Base-by-base conservation (phyloP, 768 basidiomycete species). In the Amanita muscaria region DNA sequence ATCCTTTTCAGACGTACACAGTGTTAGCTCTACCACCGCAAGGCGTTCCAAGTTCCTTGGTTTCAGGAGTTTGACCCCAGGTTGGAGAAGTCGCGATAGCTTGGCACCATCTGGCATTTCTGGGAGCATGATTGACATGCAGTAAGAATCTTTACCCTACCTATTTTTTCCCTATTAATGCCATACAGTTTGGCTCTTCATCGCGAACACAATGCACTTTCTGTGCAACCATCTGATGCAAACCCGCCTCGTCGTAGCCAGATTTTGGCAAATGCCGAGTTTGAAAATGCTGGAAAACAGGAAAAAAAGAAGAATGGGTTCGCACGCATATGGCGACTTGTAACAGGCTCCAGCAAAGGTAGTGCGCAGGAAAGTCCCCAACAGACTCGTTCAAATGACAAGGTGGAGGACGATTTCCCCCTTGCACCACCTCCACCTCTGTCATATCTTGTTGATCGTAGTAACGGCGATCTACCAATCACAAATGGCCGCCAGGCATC, bases 51-150 rank as follows among this genome's bases (percentile, higher is more conserved):
- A 80, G 42, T 90, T 91, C 73, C 85, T 90, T 53, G 83, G 82
- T 6, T 74, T 82, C 58, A 79, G 70, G 60, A 84, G 84, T 52
- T 66, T 83, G 35, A 80, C 78, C 46, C 63, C 77, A 16, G 80
- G 80, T 10, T 87, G 81, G 79, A 69, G 76, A 52, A 89, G 86
- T 57, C 83, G 83, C 54, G 84, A 88, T 47, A 89, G 87, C 59
- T 64, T 91, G 30, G 83, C 86, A 1, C 73, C 76, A n/a, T 86
- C 87, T 22, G 85, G 83, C 6, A 73, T 83, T 58, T 83, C 83
- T 3, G 88, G 88, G 42, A 91, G 88, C 55, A 88, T 91, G 86
- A 65, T 90, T 51, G 85, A 90, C 59, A 90, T 91, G 88, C 88
- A 91, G 88, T 90, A 65, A 51, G 86, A 80, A 1, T 29, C 40